Evolutionary conservation across 768 basidiomycete genomes (phyloP).

Genomic region (Trichaptum fuscoviolaceum): DNA sequence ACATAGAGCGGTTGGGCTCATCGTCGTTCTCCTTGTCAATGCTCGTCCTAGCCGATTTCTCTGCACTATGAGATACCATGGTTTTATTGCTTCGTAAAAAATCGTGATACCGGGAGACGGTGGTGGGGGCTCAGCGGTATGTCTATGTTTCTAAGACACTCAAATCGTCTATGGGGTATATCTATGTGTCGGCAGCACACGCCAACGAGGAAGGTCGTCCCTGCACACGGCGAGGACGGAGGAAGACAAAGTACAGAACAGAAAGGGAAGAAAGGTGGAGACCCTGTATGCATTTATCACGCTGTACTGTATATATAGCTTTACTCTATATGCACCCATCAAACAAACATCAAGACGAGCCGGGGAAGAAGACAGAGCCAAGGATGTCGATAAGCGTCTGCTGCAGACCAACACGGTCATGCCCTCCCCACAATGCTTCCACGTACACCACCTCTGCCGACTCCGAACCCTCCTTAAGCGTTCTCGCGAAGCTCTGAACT

Average conservation of each 20-base stretch:
- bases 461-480: constrained; percentile 22
- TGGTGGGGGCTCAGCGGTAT: no score
- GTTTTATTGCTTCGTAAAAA: background rate
- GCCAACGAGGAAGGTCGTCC: background rate
- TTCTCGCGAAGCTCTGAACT: constrained; percentile 43
- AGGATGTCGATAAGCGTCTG: constrained; percentile 68
- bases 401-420: constrained; percentile 50
- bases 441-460: constrained; percentile 43
- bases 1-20: background rate
- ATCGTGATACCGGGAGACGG: background rate
- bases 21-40: background rate
- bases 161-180: background rate
- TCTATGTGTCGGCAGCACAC: background rate
- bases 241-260: background rate
- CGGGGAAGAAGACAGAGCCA: constrained; percentile 7
- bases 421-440: constrained; percentile 52
- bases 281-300: background rate
- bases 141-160: background rate
- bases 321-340: background rate
- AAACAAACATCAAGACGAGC: background rate
- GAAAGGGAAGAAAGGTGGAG: background rate
- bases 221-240: background rate
- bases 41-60: background rate
- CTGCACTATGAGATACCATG: background rate
- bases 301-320: background rate